Evolutionary conservation across 352 stramenopile species (phyloP).

Genomic region (Blastocystis sp.): DNA sequence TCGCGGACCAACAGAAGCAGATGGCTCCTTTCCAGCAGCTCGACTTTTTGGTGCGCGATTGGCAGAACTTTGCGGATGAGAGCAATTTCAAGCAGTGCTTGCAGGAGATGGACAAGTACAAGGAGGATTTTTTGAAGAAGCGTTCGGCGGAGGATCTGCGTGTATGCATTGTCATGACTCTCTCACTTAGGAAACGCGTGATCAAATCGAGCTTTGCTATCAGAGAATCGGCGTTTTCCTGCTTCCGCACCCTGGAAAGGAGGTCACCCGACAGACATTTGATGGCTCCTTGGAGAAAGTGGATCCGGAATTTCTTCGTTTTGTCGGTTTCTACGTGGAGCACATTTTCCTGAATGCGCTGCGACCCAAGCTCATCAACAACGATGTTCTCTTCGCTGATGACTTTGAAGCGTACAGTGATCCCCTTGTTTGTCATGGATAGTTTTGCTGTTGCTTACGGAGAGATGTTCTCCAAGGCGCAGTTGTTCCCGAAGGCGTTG

Average conservation of each 20-base stretch:
- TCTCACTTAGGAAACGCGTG: conserved; percentile 69
- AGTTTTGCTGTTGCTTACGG: conserved; percentile 92
- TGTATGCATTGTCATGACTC: neutral
- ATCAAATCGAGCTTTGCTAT: conserved; percentile 92
- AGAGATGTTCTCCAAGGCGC: conserved; percentile 83
- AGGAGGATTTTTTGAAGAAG: conserved; percentile 77
- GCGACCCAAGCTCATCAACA: conserved; percentile 83
- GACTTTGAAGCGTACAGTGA: conserved; percentile 67
- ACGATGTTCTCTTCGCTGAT: conserved; percentile 76
- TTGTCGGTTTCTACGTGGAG: conserved; percentile 84
- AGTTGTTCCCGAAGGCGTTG: conserved; percentile 87
- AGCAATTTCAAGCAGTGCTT: neutral
- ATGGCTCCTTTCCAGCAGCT: conserved; percentile 86
- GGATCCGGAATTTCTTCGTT: conserved; percentile 78
- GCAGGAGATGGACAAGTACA: conserved; percentile 83
- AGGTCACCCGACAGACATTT: conserved; percentile 90
- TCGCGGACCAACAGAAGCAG: conserved; percentile 55
- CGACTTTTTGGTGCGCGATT: conserved; percentile 95
- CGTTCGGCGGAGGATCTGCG: conserved; percentile 80
- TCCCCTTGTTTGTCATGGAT: conserved; percentile 13
- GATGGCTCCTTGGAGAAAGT: conserved; percentile 84
- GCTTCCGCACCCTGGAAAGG: conserved; percentile 86
- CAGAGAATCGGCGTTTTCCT: conserved; percentile 83
- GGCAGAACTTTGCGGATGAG: conserved; percentile 62
- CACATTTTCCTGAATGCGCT: conserved; percentile 81